A percentile compares a stretch with the other conserved stretches of the same genome.
phyloP scores from a whole-genome alignment of 495 filamentous ascomycete species.

The Aspergillus haitiensis region DNA sequence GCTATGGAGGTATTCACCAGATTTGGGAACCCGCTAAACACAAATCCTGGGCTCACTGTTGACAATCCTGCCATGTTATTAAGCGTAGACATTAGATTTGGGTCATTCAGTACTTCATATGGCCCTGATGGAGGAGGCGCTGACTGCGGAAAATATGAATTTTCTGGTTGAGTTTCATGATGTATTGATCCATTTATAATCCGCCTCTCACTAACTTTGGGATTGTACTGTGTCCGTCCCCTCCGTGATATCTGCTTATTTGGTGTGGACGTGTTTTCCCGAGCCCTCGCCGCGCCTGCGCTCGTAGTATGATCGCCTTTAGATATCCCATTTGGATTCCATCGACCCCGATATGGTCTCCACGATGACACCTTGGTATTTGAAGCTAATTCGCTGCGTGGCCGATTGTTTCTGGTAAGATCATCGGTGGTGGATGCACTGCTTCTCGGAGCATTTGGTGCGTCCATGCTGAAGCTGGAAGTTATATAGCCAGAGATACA shows the following conservation, averaged over 20 bases:
- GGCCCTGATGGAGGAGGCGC: background rate
- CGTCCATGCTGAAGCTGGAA: slow-evolving; percentile 9
- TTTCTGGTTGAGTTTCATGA: background rate
- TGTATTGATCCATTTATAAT: background rate
- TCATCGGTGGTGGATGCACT: slow-evolving; percentile 6
- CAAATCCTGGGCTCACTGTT: slow-evolving; percentile 5
- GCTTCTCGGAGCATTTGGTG: slow-evolving; percentile 6
- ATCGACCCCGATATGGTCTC: slow-evolving; percentile 25
- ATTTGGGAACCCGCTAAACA: slow-evolving; percentile 11
- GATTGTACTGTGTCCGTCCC: slow-evolving; percentile 2
- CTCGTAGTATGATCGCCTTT: background rate
- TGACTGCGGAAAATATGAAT: slow-evolving; percentile 4
- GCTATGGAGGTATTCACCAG: background rate
- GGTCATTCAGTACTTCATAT: background rate
- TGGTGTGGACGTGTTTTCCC: slow-evolving; percentile 2
- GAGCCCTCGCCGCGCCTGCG: background rate
- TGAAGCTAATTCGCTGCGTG: background rate
- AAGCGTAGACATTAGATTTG: background rate
- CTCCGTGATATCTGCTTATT: background rate
- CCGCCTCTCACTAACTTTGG: background rate
- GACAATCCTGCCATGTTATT: slow-evolving; percentile 3
- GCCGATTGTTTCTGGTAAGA: background rate
- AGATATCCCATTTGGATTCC: slow-evolving; percentile 17
- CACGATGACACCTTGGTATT: slow-evolving; percentile 9
- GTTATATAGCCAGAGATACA: background rate